These are phyloP conservation scores for Isabelozyma gotoi DNA, from an alignment of 805 yeast genomes.

Conservation along the genomic window DNA sequence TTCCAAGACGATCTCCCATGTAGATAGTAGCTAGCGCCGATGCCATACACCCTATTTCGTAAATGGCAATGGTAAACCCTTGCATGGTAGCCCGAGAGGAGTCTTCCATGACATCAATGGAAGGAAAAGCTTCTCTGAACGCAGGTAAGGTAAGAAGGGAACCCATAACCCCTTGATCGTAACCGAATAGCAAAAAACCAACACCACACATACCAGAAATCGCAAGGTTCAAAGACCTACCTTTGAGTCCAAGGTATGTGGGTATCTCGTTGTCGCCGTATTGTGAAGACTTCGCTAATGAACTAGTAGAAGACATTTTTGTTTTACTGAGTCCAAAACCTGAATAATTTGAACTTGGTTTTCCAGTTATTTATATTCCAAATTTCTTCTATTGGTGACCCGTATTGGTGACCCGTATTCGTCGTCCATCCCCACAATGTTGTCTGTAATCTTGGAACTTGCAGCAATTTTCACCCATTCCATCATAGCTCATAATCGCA, in stretches of 20 bases:
- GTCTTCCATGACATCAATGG: slow-evolving; percentile 15
- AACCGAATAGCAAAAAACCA: slow-evolving; percentile 72
- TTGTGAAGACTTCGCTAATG: background rate
- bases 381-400: too few species aligned
- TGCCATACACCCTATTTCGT: slow-evolving; percentile 72
- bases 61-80: slow-evolving; percentile 65
- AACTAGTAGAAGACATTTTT: background rate
- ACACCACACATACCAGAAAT: slow-evolving; percentile 24
- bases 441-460: too few species aligned
- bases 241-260: slow-evolving; percentile 1
- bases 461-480: too few species aligned
- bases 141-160: slow-evolving; percentile 50
- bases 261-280: background rate
- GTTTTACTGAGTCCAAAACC: too few species aligned
- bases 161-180: slow-evolving; percentile 79
- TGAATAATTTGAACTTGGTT: too few species aligned
- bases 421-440: too few species aligned
- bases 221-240: slow-evolving; percentile 1
- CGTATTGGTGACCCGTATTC: too few species aligned
- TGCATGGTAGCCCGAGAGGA: slow-evolving; percentile 39
- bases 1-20: slow-evolving; percentile 63
- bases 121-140: slow-evolving; percentile 42
- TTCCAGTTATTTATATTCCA: too few species aligned
- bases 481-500: too few species aligned
- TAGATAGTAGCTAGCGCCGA: slow-evolving; percentile 66